A percentile compares a stretch with the other conserved stretches of the same genome.
phyloP scores from a whole-genome alignment of 768 basidiomycete genomes.

The Gyrodon lividus region DNA sequence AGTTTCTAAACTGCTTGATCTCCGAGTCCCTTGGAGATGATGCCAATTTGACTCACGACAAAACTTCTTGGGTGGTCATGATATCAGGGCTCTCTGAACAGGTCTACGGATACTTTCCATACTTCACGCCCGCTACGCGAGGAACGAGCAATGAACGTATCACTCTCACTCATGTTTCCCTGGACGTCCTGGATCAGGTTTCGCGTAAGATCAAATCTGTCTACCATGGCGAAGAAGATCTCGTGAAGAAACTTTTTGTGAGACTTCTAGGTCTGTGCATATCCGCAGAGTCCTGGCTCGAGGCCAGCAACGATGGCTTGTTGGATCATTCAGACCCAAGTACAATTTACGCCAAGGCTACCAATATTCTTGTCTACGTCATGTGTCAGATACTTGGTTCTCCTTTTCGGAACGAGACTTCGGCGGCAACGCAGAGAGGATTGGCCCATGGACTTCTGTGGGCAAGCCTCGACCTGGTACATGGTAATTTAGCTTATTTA shows the following conservation, averaged over 20 bases:
- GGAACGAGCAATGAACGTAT: conserved; percentile 56
- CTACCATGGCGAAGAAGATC: conserved; percentile 43
- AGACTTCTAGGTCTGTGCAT: conserved; percentile 54
- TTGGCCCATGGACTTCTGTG: conserved; percentile 21
- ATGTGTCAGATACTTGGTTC: conserved; percentile 36
- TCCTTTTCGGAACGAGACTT: conserved; percentile 18
- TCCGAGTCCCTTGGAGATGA: conserved; percentile 36
- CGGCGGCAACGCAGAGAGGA: conserved; percentile 16
- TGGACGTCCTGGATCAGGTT: conserved; percentile 54
- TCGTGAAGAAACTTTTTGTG: conserved; percentile 49
- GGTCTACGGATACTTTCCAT: conserved; percentile 54
- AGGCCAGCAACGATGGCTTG: conserved; percentile 39
- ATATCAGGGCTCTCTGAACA: conserved; percentile 52
- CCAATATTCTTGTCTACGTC: conserved; percentile 43
- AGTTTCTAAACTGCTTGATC: conserved; percentile 42
- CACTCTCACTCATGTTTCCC: conserved; percentile 49
- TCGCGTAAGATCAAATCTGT: conserved; percentile 50
- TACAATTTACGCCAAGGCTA: conserved; percentile 47
- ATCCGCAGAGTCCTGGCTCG: conserved; percentile 59
- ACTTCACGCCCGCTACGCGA: conserved; percentile 51
- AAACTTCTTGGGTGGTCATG: conserved; percentile 48
- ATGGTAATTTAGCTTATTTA: conserved; percentile 3
- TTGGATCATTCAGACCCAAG: conserved; percentile 45
- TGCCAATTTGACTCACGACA: conserved; percentile 33
- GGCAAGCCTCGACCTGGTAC: conserved; percentile 16